Percentiles rank a stretch among this genome's conserved stretches.
Evolutionary conservation across 768 basidiomycete genomes (phyloP).

Genomic region (Dendrothele bispora): DNA sequence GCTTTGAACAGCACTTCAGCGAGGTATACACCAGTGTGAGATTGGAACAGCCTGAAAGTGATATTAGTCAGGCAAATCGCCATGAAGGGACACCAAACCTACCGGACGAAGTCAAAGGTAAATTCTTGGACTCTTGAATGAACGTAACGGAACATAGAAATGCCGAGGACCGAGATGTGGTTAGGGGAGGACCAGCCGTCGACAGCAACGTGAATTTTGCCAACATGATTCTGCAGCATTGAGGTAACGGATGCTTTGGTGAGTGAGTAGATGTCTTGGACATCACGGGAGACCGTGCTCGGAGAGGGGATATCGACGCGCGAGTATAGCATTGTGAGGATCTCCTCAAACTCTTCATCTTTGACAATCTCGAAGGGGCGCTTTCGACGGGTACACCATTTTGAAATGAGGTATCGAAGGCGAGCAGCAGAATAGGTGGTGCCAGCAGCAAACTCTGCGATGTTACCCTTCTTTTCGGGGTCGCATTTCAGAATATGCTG

Average conservation of each 20-base stretch:
- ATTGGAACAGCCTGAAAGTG: no score
- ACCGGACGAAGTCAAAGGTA: not conserved
- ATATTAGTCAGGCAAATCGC: no score
- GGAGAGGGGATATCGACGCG: constrained; percentile 13
- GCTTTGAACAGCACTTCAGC: not conserved
- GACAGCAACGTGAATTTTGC: not conserved
- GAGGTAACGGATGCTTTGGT: not conserved
- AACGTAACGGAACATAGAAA: not conserved
- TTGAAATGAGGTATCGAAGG: constrained; percentile 7
- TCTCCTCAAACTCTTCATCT: constrained; percentile 8
- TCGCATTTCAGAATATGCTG: no score
- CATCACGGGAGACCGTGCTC: constrained; percentile 11
- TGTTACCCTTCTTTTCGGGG: no score
- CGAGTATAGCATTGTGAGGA: constrained; percentile 14
- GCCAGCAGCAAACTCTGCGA: constrained; percentile 8
- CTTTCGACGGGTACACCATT: constrained; percentile 16
- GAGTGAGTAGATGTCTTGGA: constrained; percentile 11
- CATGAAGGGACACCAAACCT: no score
- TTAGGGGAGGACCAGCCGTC: no score
- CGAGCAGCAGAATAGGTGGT: constrained; percentile 6
- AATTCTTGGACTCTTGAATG: not conserved
- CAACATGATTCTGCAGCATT: constrained; percentile 3
- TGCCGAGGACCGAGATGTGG: not conserved
- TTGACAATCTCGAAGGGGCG: constrained; percentile 15
- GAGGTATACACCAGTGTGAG: not conserved